Evolutionary conservation across 768 basidiomycete genomes (phyloP).

Genomic region (Paxillus rubicundulus): DNA sequence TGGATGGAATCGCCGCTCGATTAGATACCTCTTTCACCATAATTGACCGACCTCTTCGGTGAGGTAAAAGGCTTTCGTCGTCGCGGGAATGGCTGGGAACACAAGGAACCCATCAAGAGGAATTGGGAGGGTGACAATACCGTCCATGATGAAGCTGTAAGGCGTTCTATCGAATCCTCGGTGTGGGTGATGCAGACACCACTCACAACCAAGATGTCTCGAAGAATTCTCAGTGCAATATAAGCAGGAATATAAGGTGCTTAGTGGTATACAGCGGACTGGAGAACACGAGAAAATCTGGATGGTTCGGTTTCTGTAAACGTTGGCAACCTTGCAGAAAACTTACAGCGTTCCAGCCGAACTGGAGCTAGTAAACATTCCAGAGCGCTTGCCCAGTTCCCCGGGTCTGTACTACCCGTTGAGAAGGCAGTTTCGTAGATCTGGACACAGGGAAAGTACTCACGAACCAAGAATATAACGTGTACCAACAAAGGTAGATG

Average conservation of each 20-base stretch:
- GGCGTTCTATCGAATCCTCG: background rate
- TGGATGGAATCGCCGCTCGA: background rate
- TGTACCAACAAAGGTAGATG: slow-evolving; percentile 74
- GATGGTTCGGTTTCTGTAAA: background rate
- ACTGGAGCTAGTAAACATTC: slow-evolving; percentile 67
- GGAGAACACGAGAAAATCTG: slow-evolving; percentile 65
- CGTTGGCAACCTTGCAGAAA: background rate
- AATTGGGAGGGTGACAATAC: slow-evolving; percentile 68
- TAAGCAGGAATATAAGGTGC: slow-evolving; percentile 7
- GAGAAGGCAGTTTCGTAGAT: background rate
- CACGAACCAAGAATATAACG: slow-evolving; percentile 73
- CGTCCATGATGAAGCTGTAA: slow-evolving; percentile 62
- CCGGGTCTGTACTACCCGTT: slow-evolving; percentile 64
- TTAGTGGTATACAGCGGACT: slow-evolving; percentile 60
- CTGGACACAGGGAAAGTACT: slow-evolving; percentile 21
- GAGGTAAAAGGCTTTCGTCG: slow-evolving; percentile 63
- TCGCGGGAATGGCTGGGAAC: slow-evolving; percentile 70
- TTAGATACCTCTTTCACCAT: background rate
- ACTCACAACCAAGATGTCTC: slow-evolving; percentile 55
- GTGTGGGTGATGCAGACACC: background rate
- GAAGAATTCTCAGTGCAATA: background rate
- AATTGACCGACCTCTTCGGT: slow-evolving; percentile 45
- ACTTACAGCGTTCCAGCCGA: slow-evolving; percentile 58
- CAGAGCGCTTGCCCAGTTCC: slow-evolving; percentile 72
- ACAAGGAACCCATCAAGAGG: slow-evolving; percentile 69